Evolutionary conservation across 2,329 filamentous ascomycete species (phyloP), one percentile per base, ranked within the genome.

Genomic region (Xylariaceae sp.): DNA sequence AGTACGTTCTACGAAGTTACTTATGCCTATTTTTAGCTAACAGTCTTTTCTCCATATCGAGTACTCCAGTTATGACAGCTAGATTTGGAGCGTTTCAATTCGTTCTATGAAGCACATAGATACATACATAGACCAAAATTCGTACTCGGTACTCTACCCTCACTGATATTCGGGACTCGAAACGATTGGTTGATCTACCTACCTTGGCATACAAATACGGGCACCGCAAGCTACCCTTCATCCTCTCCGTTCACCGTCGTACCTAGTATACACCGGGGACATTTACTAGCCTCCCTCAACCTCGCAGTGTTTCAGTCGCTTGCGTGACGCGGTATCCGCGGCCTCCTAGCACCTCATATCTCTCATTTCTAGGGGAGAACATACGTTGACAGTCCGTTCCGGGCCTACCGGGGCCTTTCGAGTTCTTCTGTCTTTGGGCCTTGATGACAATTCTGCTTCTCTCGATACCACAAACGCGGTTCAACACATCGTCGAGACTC

Each of bases 331-430:
- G 50, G 48, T 50, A 44, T 57, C 57, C 53, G 48, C 52, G 43
- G 37, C 32, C 46, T n/a, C n/a, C n/a, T n/a, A n/a, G n/a, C n/a
- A n/a, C n/a, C n/a, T n/a, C n/a, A n/a, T n/a, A n/a, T n/a, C n/a
- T n/a, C n/a, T 20, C 52, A n/a, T 23, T 54, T 32, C 54, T 32
- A 52, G n/a, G 23, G 18, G 23, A 40, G 40, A 53, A 18, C 23
- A 52, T 55, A 29, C 52, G 49, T 49, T 53, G 50, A 55, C 19
- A 55, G 43, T 45, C 44, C 49, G 51, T 41, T 54, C 61, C 59
- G 61, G 61, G 54, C 59, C 50, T 46, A 49, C 55, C 60, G 60
- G n/a, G 60, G 61, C 58, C 59, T 60, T 56, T 51, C 45, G 37
- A 54, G 16, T 47, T 51, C 50, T 44, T 54, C 20, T 40, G 20